Percentiles rank a stretch among this genome's conserved stretches.
phyloP scores from a whole-genome alignment of 805 yeast species.

The Cyberlindnera galapagoensis region DNA sequence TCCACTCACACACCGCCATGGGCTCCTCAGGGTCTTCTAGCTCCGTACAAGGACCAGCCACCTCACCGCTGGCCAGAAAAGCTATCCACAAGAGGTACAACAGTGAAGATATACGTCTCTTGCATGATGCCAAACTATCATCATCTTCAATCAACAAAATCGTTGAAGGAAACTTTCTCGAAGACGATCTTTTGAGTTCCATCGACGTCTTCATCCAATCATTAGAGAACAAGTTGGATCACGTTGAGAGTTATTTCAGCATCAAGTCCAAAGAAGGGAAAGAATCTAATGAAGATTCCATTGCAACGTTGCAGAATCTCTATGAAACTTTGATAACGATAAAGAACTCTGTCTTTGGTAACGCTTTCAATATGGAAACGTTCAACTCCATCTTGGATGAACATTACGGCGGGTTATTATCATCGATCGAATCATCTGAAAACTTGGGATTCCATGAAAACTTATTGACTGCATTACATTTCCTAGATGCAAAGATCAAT shows the following conservation, averaged over 20 bases:
- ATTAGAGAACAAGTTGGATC: conserved; percentile 21
- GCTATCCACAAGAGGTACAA: conserved; percentile 12
- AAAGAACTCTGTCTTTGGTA: conserved; percentile 21
- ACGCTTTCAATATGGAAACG: conserved; percentile 17
- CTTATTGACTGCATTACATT: conserved; percentile 30
- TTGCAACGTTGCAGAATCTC: conserved; percentile 18
- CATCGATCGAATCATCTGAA: conserved; percentile 19
- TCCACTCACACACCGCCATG: neutral
- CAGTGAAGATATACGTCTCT: conserved; percentile 19
- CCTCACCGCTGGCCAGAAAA: neutral
- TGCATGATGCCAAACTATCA: conserved; percentile 21
- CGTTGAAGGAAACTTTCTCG: conserved; percentile 19
- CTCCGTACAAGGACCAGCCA: no score
- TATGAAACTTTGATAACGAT: conserved; percentile 23
- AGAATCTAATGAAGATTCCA: conserved; percentile 14
- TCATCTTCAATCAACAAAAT: conserved; percentile 20
- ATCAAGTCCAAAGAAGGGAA: conserved; percentile 2
- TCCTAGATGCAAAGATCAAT: conserved; percentile 34
- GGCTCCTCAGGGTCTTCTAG: no score
- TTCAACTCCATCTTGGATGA: conserved; percentile 21
- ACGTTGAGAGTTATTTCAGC: conserved; percentile 19
- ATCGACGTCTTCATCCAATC: conserved; percentile 21
- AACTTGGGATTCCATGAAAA: conserved; percentile 25
- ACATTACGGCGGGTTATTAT: conserved; percentile 21
- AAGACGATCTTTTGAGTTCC: conserved; percentile 17